Evolutionary conservation across 2,329 filamentous ascomycete species (phyloP).

Genomic region (Beauveria sp.): DNA sequence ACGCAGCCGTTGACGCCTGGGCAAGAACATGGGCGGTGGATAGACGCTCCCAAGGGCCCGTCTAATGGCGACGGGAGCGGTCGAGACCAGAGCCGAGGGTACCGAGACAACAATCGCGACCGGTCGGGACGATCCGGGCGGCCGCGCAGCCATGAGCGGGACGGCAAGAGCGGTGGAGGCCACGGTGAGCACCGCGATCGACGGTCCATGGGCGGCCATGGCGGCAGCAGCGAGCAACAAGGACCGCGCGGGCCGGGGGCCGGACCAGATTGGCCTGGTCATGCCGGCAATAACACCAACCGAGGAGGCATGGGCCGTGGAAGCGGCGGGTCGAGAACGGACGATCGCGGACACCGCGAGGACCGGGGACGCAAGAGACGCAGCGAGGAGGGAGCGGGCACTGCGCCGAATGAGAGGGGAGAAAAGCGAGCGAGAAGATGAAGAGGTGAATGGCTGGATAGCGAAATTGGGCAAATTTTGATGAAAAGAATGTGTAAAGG

Average conservation of each 20-base stretch:
- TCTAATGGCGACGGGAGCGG: constrained; percentile 24
- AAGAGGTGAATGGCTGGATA: constrained; percentile 14
- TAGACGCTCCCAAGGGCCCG: constrained; percentile 25
- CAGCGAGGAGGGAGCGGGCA: constrained; percentile 41
- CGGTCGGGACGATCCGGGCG: constrained; percentile 32
- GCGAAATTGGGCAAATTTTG: neutral
- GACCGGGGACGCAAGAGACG: constrained; percentile 35
- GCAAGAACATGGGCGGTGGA: constrained; percentile 35
- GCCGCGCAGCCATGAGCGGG: constrained; percentile 43
- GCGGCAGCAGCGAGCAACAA: constrained; percentile 17
- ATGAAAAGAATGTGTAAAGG: neutral
- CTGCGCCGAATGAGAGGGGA: constrained; percentile 31
- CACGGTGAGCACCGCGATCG: constrained; percentile 40
- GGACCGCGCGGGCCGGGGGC: constrained; percentile 21
- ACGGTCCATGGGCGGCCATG: constrained; percentile 27
- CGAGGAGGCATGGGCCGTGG: neutral
- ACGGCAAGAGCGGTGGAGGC: constrained; percentile 33
- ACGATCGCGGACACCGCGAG: constrained; percentile 27
- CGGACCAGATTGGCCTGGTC: constrained; percentile 12
- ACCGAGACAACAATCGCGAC: constrained; percentile 36
- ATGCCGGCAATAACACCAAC: neutral
- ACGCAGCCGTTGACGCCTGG: constrained; percentile 42
- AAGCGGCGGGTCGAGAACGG: constrained; percentile 23
- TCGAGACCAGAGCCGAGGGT: constrained; percentile 34
- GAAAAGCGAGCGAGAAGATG: constrained; percentile 49